phyloP scores from a whole-genome alignment of 495 filamentous ascomycete species.

The Glutinoglossum americanum region DNA sequence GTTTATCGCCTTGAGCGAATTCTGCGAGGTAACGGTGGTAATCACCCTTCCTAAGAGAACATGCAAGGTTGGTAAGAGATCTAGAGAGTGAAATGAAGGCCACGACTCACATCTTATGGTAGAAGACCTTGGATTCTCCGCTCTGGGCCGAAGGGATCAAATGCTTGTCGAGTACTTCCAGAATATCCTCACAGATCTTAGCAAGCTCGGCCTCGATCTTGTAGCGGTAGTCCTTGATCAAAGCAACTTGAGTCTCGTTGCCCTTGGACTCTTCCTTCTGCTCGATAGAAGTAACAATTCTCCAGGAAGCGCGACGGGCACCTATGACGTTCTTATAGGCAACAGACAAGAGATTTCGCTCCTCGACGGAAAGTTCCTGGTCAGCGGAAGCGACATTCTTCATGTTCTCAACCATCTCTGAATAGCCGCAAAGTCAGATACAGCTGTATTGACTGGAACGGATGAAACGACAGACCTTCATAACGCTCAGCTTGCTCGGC shows the following conservation, averaged over 20 bases:
- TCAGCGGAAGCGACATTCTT: conserved; percentile 93
- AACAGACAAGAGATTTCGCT: conserved; percentile 96
- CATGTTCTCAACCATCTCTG: conserved; percentile 99
- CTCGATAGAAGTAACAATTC: conserved; percentile 99
- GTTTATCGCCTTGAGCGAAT: conserved; percentile 92
- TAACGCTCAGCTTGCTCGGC: conserved; percentile 99
- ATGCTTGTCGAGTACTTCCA: conserved; percentile 89
- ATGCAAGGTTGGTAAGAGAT: neutral
- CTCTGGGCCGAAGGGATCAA: conserved; percentile 89
- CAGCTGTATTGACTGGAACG: neutral
- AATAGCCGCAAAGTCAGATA: neutral
- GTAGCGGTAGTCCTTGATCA: conserved; percentile 99
- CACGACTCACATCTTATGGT: conserved; percentile 92
- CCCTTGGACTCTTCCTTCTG: conserved; percentile 99
- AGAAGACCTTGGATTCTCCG: conserved; percentile 99
- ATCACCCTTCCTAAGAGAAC: conserved; percentile 72
- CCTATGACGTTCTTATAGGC: conserved; percentile 99
- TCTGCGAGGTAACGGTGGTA: conserved; percentile 99
- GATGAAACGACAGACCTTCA: conserved; percentile 50
- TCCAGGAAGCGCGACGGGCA: conserved; percentile 95
- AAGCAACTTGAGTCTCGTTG: conserved; percentile 72
- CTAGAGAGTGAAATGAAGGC: neutral
- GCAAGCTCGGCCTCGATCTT: conserved; percentile 98
- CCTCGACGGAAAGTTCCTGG: conserved; percentile 95
- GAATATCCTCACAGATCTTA: conserved; percentile 98